phyloP scores from a whole-genome alignment of 1,284 basidiomycete species.

The Wolfiporia cocos region DNA sequence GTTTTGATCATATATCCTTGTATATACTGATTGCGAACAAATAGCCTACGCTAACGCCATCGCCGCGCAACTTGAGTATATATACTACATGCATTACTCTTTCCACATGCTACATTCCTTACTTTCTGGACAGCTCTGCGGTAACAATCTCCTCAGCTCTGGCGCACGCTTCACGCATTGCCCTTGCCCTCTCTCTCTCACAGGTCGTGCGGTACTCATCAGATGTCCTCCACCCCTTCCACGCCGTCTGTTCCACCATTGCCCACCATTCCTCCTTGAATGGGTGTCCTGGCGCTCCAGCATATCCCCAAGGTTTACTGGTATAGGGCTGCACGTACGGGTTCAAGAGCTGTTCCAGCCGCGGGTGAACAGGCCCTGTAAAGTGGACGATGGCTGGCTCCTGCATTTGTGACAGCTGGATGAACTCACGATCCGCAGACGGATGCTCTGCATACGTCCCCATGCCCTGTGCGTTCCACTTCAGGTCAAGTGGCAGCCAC shows the following conservation, averaged over 20 bases:
- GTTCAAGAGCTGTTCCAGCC: slow-evolving; percentile 38
- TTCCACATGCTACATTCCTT: too few species aligned
- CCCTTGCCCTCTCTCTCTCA: slow-evolving; percentile 14
- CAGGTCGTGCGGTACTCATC: slow-evolving; percentile 18
- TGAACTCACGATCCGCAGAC: slow-evolving; percentile 28
- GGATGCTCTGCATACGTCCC: slow-evolving; percentile 42
- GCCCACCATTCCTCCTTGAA: slow-evolving; percentile 44
- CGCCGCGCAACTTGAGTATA: too few species aligned
- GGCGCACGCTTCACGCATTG: slow-evolving; percentile 5
- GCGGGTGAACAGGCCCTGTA: slow-evolving; percentile 47
- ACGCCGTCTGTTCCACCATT: slow-evolving; percentile 34
- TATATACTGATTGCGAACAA: too few species aligned
- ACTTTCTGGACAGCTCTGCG: too few species aligned
- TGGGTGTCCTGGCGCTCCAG: slow-evolving; percentile 46
- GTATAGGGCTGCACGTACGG: slow-evolving; percentile 46
- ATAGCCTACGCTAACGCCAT: too few species aligned
- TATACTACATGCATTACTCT: too few species aligned
- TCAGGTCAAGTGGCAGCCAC: slow-evolving; percentile 35
- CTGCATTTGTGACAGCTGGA: slow-evolving; percentile 30
- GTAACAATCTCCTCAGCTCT: too few species aligned
- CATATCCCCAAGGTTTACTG: slow-evolving; percentile 54
- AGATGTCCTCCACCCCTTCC: slow-evolving; percentile 32
- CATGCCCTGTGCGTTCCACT: slow-evolving; percentile 53
- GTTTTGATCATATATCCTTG: too few species aligned
- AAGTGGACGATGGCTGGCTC: slow-evolving; percentile 49